phyloP scores from a whole-genome alignment of 2,329 filamentous ascomycete species.

The Paecilomyces sp. region DNA sequence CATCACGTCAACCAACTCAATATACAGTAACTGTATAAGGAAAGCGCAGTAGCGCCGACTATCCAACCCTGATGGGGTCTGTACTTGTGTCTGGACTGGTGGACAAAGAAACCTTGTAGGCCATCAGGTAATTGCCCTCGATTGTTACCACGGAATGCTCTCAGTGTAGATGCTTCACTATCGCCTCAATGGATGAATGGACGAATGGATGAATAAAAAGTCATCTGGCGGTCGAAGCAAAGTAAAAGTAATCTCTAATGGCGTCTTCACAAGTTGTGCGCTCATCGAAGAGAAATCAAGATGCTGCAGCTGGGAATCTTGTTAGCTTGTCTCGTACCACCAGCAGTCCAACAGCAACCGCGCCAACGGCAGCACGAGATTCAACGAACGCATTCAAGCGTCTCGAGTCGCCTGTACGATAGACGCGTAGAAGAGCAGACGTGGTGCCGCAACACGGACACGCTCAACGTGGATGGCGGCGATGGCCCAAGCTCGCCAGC shows the following conservation, averaged over 20 bases:
- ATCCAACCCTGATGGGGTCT: not conserved
- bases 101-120: not conserved
- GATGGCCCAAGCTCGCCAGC: slow-evolving; percentile 5
- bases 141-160: not conserved
- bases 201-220: not conserved
- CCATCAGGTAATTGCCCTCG: not conserved
- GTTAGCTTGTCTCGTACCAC: not conserved
- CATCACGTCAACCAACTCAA: not conserved
- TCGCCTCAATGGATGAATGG: not conserved
- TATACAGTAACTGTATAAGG: not conserved
- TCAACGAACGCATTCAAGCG: not conserved
- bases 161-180: not conserved
- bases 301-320: not conserved
- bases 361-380: not conserved
- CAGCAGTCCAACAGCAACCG: not conserved
- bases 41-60: not conserved
- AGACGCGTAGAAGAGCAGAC: not conserved
- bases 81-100: not conserved
- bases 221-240: not conserved
- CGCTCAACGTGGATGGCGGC: slow-evolving; percentile 8
- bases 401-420: not conserved
- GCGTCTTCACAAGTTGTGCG: not conserved
- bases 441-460: slow-evolving; percentile 3
- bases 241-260: not conserved
- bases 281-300: not conserved